Base-by-base conservation (phyloP, 805 yeast species). In the Saccharomycopsis schoenii region DNA sequence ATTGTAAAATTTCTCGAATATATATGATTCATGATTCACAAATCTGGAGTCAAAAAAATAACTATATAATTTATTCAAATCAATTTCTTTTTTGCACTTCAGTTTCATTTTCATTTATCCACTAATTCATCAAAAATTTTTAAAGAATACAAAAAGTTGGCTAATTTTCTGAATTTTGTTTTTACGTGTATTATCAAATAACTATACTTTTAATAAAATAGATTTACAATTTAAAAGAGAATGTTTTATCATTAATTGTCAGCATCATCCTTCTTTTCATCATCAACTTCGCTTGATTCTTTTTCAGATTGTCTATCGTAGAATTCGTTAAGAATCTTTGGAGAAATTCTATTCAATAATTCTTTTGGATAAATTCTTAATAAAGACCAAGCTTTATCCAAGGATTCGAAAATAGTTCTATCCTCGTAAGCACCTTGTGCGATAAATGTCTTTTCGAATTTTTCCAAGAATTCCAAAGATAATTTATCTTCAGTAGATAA, bases 291-390 rank as follows among this genome's bases (percentile, higher is more conserved):
- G 56, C 81, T 86, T 66, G 79, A 84, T 63, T 81, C 84, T 72
- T 90, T 84, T 57, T 86, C 85, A 47, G 52, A 21, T 47, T 47
- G 52, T 76, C 97, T 84, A 70, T 93, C 98, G 77, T 94, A 94
- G 77, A 93, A 94, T 77, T 93, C 98, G 67, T 85, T 86, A 72
- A 94, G 79, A 69, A 94, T 90, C 85, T 94, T 94, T 74, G 98
- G 98, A 63, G 97, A 91, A 72, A 94, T 90, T 85, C 99, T 91
- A 82, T 94, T 94, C 72, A 94, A 85, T 88, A 94, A 81, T 78
- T 94, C 98, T 84, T 92, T 94, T 72, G 99, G 99, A 80, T 94
- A 94, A 75, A 94, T 94, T 83, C 99, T 91, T 75, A 94, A 82
- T 73, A 94, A 82, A 55, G 96, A 85, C 99, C 99, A 94, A 61